phyloP scores from a whole-genome alignment of 441 rosid species.

The Croton setiger region DNA sequence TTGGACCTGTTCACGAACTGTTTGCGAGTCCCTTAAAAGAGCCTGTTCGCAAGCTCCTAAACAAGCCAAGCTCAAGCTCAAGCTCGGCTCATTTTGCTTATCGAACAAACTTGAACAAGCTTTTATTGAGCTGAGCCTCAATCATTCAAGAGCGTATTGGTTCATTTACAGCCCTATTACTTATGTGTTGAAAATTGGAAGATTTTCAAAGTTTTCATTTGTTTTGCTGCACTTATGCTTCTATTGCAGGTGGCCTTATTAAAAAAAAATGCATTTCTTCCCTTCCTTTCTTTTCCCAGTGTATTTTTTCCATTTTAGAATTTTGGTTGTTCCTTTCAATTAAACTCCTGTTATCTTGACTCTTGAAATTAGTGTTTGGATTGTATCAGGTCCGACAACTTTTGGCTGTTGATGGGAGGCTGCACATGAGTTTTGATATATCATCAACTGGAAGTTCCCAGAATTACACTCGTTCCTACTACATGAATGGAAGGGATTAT shows the following conservation, averaged over 20 bases:
- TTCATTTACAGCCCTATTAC: too few relatives aligned
- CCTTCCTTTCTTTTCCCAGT: background rate
- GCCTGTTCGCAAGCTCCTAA: too few relatives aligned
- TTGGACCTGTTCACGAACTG: too few relatives aligned
- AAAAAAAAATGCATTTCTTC: background rate
- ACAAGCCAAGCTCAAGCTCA: too few relatives aligned
- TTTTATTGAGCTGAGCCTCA: too few relatives aligned
- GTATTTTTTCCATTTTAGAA: slow-evolving; percentile 2
- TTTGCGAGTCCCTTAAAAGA: too few relatives aligned
- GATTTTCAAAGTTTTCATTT: background rate
- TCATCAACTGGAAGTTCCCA: slow-evolving; percentile 73
- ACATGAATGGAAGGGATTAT: slow-evolving; percentile 93
- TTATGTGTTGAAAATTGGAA: background rate
- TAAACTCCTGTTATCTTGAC: background rate
- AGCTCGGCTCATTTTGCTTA: too few relatives aligned
- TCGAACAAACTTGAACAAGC: too few relatives aligned
- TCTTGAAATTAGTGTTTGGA: slow-evolving; percentile 18
- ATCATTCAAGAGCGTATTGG: too few relatives aligned
- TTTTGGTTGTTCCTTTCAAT: background rate
- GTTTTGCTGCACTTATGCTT: background rate
- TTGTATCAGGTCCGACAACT: slow-evolving; percentile 78
- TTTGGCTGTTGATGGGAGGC: slow-evolving; percentile 83
- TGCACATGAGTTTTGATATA: slow-evolving; percentile 70
- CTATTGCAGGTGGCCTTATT: slow-evolving; percentile 4
- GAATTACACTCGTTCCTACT: slow-evolving; percentile 93